A percentile compares a stretch with the other conserved stretches of the same genome.
phyloP scores from a whole-genome alignment of 2,329 filamentous ascomycete species.

The Neonectria punicea region DNA sequence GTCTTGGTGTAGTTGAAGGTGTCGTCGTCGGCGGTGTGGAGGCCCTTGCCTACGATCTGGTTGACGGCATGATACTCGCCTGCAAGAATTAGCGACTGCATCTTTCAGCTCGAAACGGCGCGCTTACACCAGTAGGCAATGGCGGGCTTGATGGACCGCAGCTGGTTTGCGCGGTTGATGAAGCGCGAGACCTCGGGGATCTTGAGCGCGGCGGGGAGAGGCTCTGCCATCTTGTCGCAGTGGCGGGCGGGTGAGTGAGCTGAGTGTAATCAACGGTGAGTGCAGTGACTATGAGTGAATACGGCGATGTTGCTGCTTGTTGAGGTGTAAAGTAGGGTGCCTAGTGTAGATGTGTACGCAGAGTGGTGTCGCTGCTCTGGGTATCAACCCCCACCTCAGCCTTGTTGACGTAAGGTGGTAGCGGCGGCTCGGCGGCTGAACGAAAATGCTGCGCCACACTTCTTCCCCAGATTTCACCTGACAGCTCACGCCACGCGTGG shows the following conservation, averaged over 20 bases:
- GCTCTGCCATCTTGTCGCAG: constrained; percentile 69
- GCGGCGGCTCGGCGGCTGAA: neutral
- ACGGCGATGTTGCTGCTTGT: constrained; percentile 17
- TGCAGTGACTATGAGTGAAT: neutral
- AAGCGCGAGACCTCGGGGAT: constrained; percentile 86
- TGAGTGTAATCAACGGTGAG: neutral
- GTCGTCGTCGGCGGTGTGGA: constrained; percentile 83
- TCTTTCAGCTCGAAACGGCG: neutral
- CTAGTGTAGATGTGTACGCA: constrained; percentile 1
- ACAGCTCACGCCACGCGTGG: constrained; percentile 38
- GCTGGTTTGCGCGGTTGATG: constrained; percentile 82
- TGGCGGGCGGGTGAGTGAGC: neutral
- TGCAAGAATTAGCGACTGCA: neutral
- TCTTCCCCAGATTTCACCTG: constrained; percentile 17
- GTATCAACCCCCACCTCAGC: constrained; percentile 21
- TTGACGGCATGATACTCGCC: constrained; percentile 89
- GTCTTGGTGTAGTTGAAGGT: constrained; percentile 82
- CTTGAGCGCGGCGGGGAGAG: constrained; percentile 66
- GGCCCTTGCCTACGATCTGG: constrained; percentile 82
- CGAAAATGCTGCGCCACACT: constrained; percentile 30
- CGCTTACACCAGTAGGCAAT: constrained; percentile 93
- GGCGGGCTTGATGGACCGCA: constrained; percentile 86
- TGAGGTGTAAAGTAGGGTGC: neutral
- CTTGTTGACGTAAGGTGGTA: constrained; percentile 26
- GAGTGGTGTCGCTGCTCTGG: neutral